Conservation (phyloP, 2,329 filamentous ascomycete genomes). For the Ascochyta fabae region DNA sequence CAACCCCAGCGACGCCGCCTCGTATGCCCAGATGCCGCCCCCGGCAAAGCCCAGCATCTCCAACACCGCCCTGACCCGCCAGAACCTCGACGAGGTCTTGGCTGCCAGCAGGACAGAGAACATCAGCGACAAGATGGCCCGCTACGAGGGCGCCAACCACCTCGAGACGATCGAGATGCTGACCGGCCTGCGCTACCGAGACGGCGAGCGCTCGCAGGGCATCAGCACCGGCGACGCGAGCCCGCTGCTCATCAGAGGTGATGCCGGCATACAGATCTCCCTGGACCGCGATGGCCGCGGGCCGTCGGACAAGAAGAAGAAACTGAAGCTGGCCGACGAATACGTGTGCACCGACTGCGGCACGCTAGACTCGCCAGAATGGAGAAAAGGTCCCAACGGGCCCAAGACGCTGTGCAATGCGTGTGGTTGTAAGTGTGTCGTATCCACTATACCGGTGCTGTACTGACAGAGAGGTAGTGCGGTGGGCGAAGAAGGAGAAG, state of each 20-base stretch:
- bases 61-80: constrained; percentile 75
- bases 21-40: constrained; percentile 67
- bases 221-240: constrained; percentile 86
- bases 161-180: constrained; percentile 92
- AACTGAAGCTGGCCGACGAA: constrained; percentile 80
- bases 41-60: constrained; percentile 67
- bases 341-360: constrained; percentile 97
- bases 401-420: constrained; percentile 97
- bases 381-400: constrained; percentile 90
- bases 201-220: constrained; percentile 85
- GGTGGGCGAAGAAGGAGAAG: constrained; percentile 77
- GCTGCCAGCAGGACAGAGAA: constrained; percentile 73
- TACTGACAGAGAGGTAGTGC: constrained; percentile 48
- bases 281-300: constrained; percentile 74
- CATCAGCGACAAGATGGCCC: constrained; percentile 82
- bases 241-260: constrained; percentile 81
- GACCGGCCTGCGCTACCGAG: constrained; percentile 84
- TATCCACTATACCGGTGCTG: not conserved
- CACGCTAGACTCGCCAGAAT: constrained; percentile 92
- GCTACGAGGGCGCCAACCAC: constrained; percentile 75
- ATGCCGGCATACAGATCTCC: constrained; percentile 84
- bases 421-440: constrained; percentile 71
- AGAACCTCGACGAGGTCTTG: constrained; percentile 77
- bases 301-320: constrained; percentile 81
- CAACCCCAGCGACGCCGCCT: constrained; percentile 46